Base-by-base conservation (phyloP, 176 grass and related monocot genomes). In the Puccinellia tenuiflora region DNA sequence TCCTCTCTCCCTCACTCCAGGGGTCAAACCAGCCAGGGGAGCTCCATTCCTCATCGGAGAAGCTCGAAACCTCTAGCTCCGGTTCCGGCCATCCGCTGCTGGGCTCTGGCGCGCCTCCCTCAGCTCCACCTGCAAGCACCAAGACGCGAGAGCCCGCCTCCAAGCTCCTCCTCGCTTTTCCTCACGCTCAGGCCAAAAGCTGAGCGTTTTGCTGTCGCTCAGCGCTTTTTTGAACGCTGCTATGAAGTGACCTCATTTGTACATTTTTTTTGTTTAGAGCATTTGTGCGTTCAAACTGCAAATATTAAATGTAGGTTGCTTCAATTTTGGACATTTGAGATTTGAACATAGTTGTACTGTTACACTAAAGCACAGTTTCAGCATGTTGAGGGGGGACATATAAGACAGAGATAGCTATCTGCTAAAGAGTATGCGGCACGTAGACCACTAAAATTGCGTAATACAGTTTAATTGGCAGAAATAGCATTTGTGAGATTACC, bases 401-500 rank as follows among this genome's bases (percentile, higher is more conserved):
- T n/a, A 45, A 18, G 30, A 10, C 22, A 71, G 73, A 30, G 28
- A 76, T 4, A 75, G 40, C 55, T 21, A 75, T 18, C 47, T 6
- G 24, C 24, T 48, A 81, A 61, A 51, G 21, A 75, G 38, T 75
- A 64, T 31, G 25, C 35, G 42, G 55, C 24, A 75, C 81, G 61
- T 61, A 14, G 51, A 59, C 61, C n/a, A 16, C 29, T 16, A 63
- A 4, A 75, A 67, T 67, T 63, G 10, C 17, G 13, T 15, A 25
- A 77, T 43, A 34, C 38, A 59, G 21, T 37, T 55, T 66, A 5
- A 75, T 4, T 76, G 50, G 50, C 7, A 82, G 47, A n/a, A 76
- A 46, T 24, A 9, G 11, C 21, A 80, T 22, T 80, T 80, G 21
- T 74, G 3, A 5, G 39, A 70, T 38, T 92, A 97, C 95, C 95